These are phyloP conservation scores for Urochloa ruziziensis DNA, from an alignment of 176 grass and related monocot species.

Conservation along the genomic window DNA sequence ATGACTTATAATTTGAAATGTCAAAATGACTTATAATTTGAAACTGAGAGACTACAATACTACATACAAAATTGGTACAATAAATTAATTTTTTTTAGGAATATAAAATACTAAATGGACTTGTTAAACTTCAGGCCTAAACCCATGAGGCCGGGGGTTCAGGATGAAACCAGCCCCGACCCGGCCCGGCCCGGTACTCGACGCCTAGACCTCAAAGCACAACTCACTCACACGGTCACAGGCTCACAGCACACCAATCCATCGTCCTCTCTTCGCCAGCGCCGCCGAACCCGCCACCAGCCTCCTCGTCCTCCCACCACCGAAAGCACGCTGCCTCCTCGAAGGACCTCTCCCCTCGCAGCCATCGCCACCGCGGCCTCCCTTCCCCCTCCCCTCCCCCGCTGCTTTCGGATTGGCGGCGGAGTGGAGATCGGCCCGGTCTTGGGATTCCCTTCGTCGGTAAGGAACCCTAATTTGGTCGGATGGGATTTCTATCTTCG, in stretches of 20 bases:
- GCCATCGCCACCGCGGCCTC: neutral
- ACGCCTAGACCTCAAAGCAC: neutral
- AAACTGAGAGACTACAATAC: no score
- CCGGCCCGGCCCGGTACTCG: no score
- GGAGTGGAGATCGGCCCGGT: neutral
- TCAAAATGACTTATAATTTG: no score
- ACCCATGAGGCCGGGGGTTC: neutral
- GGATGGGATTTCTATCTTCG: constrained; percentile 10
- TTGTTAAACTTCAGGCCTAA: neutral
- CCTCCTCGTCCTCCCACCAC: neutral
- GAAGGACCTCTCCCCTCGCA: neutral
- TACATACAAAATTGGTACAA: no score
- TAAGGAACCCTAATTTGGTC: constrained; percentile 32
- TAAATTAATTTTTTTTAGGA: no score
- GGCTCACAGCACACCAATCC: neutral
- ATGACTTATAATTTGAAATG: no score
- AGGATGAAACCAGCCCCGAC: neutral
- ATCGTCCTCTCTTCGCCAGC: constrained; percentile 8
- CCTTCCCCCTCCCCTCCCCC: neutral
- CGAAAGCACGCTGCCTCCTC: constrained; percentile 8
- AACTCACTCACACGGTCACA: no score
- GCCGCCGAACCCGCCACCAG: constrained; percentile 23
- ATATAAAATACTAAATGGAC: no score
- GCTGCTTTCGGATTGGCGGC: neutral
- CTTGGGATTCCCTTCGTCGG: constrained; percentile 7